phyloP scores from a whole-genome alignment of 495 filamentous ascomycete species.

The Daldinia decipiens region DNA sequence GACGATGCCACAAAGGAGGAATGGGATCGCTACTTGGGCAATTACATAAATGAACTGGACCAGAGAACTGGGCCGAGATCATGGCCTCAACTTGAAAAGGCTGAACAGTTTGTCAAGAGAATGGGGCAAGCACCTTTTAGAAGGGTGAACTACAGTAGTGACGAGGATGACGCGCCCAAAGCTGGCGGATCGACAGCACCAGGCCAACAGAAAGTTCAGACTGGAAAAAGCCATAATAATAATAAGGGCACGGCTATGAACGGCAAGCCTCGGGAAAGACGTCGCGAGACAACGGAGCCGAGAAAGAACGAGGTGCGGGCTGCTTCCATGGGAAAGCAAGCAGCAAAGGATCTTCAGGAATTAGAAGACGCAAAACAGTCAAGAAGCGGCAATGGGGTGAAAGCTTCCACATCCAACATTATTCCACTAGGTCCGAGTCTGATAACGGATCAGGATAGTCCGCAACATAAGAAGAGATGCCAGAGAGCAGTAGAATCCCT shows the following conservation, averaged over 20 bases:
- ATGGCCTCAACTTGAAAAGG: conserved; percentile 19
- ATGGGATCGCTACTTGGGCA: conserved; percentile 5
- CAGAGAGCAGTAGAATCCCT: conserved; percentile 19
- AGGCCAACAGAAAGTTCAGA: neutral
- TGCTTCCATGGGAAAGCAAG: neutral
- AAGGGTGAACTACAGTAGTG: neutral
- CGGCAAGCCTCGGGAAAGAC: neutral
- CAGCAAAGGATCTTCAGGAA: neutral
- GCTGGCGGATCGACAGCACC: neutral
- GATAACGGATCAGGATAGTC: neutral
- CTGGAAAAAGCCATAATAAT: neutral
- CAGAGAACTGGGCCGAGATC: neutral
- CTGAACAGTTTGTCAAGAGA: conserved; percentile 5
- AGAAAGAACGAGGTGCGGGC: neutral
- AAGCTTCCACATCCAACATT: neutral
- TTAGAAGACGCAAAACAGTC: neutral
- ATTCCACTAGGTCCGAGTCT: neutral
- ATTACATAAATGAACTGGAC: conserved; percentile 5
- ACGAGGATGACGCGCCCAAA: conserved; percentile 5
- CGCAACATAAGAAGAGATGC: conserved; percentile 25
- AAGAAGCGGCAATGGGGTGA: neutral
- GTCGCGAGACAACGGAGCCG: neutral
- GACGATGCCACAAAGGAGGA: conserved; percentile 10
- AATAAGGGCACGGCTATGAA: neutral
- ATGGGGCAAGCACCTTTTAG: conserved; percentile 15